Conservation (phyloP, 495 filamentous ascomycete species). For the Xylaria cubensis region DNA sequence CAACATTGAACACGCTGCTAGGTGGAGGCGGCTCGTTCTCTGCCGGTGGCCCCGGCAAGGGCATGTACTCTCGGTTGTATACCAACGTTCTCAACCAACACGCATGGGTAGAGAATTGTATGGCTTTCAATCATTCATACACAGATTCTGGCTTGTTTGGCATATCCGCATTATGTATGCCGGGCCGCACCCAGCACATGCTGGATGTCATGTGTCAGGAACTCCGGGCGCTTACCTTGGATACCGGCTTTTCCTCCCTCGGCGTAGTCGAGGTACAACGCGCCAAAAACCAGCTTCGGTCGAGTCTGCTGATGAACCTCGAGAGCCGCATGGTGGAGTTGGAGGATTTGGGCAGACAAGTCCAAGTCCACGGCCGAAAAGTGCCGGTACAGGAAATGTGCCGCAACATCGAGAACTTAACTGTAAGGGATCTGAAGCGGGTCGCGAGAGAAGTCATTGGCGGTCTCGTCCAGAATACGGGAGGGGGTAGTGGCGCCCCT, state of each 20-base stretch:
- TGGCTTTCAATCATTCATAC: slow-evolving; percentile 97
- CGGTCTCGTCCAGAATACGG: slow-evolving; percentile 76
- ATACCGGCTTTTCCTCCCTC: slow-evolving; percentile 72
- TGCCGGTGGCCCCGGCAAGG: slow-evolving; percentile 97
- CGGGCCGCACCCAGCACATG: slow-evolving; percentile 76
- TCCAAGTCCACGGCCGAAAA: slow-evolving; percentile 93
- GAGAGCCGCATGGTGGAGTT: slow-evolving; percentile 97
- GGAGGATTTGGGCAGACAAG: slow-evolving; percentile 95
- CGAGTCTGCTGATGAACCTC: slow-evolving; percentile 93
- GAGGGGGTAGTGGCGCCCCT: slow-evolving; percentile 84
- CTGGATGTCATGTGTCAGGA: slow-evolving; percentile 93
- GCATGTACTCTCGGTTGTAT: slow-evolving; percentile 97
- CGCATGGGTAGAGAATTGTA: slow-evolving; percentile 93
- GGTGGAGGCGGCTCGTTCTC: slow-evolving; percentile 96
- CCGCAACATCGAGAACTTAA: slow-evolving; percentile 79
- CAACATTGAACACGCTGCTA: slow-evolving; percentile 94
- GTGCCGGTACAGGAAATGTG: slow-evolving; percentile 95
- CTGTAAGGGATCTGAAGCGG: slow-evolving; percentile 78
- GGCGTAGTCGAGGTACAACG: slow-evolving; percentile 81
- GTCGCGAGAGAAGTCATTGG: slow-evolving; percentile 84
- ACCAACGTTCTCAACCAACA: slow-evolving; percentile 97
- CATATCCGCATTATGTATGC: slow-evolving; percentile 84
- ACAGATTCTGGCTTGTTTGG: slow-evolving; percentile 95
- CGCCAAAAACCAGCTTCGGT: slow-evolving; percentile 97
- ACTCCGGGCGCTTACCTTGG: slow-evolving; percentile 76